Evolutionary conservation across 306 rosid genomes (phyloP), one percentile per base, ranked within the genome.

Genomic region (Quercus parvula): DNA sequence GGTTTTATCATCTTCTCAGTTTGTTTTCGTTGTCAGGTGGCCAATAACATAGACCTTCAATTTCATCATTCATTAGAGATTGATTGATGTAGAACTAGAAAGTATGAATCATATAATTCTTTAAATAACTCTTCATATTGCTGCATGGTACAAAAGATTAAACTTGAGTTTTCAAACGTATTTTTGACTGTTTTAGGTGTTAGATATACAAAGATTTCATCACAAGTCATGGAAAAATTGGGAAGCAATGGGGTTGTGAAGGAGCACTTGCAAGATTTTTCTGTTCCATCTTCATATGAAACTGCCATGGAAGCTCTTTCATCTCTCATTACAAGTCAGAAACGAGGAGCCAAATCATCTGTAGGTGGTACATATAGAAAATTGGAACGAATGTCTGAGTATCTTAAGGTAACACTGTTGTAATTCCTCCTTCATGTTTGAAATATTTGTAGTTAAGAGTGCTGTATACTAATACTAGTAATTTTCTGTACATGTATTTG

Each of bases 271-370:
- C 78, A 74, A 71, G 71, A 83, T 78, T 74, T 59, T 72, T 72
- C 81, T 15, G 71, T 46, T 51, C 61, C 44, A 20, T 82, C 85
- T 58, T 86, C 93, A 17, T 88, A 84, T 63, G 91, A 92, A 81
- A 75, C 77, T 30, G 89, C 97, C 62, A 87, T 88, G 94, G 89
- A 90, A 78, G 91, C 91, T 71, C 94, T 92, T 75, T 92, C 94
- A 52, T 92, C 94, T 83, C 90, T 92, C 51, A 92, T 92, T 75
- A 87, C 88, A 75, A 78, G 79, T 38, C 78, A 85, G 79, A 87
- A 80, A 73, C 90, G 94, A 27, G 94, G 93, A 78, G 87, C 82
- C 35, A 79, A 80, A 78, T 78, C 87, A n/a, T 55, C 84, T 0
- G 15, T 76, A 70, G 75, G 81, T 54, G 61, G 86, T 38, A 88